These are phyloP conservation scores for Erythrobasidium yunnanense DNA, from an alignment of 768 basidiomycete genomes.

Conservation along the genomic window DNA sequence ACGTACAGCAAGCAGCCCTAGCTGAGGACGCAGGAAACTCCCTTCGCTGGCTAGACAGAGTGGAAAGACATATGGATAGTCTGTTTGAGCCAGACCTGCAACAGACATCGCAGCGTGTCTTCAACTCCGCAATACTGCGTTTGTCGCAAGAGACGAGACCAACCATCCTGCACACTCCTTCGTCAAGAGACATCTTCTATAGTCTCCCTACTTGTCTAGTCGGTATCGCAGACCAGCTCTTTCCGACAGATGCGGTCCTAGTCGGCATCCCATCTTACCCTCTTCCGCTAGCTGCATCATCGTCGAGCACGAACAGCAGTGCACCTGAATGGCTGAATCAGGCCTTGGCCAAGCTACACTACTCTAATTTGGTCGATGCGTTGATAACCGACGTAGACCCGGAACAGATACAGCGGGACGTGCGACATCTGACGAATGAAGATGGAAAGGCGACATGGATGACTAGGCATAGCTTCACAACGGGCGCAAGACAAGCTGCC, in stretches of 20 bases:
- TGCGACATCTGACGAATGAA: constrained; percentile 18
- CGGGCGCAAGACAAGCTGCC: constrained; percentile 6
- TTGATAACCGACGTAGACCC: constrained; percentile 9
- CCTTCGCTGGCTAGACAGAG: background rate
- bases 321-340: constrained; percentile 12
- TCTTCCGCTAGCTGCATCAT: constrained; percentile 4
- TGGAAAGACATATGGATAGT: background rate
- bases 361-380: constrained; percentile 5
- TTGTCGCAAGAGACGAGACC: too few relatives aligned
- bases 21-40: too few relatives aligned
- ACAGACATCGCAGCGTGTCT: too few relatives aligned
- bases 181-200: constrained; percentile 19
- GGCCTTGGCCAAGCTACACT: background rate
- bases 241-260: constrained; percentile 6
- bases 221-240: background rate
- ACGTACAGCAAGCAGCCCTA: constrained; percentile 10
- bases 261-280: background rate
- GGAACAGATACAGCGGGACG: constrained; percentile 1
- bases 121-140: too few relatives aligned
- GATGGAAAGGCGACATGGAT: constrained; percentile 6
- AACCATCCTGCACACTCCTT: too few relatives aligned
- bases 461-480: constrained; percentile 24
- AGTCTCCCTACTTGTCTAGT: background rate
- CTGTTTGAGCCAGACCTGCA: background rate
- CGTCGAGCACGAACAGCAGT: background rate